Conservation (phyloP, 2,329 filamentous ascomycete genomes). For the Apiospora saccharicola region DNA sequence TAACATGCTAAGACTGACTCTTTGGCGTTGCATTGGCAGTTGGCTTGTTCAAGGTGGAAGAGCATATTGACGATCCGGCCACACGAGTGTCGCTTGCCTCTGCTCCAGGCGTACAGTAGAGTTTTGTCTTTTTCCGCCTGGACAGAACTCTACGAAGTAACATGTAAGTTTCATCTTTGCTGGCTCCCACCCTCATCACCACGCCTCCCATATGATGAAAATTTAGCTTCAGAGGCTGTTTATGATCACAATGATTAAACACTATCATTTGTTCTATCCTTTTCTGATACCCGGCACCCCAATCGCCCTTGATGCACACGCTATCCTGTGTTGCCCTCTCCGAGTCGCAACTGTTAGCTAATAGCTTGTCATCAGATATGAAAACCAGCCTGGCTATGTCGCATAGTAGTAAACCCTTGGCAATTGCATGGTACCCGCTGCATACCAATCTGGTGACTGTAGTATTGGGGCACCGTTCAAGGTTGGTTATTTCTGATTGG, state of each 20-base stretch:
- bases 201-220: conserved; percentile 8
- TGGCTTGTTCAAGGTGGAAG: background rate
- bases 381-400: no score
- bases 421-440: no score
- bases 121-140: background rate
- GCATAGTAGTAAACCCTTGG: no score
- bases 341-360: background rate
- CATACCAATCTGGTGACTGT: no score
- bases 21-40: background rate
- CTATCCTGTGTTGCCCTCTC: background rate
- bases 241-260: conserved; percentile 22
- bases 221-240: conserved; percentile 22
- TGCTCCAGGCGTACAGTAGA: background rate
- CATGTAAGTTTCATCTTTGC: background rate
- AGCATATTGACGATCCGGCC: background rate
- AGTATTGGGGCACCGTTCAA: background rate
- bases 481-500: no score
- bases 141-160: background rate
- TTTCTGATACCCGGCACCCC: conserved; percentile 12
- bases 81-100: background rate
- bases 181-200: background rate
- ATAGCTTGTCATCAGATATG: background rate
- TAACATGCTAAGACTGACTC: background rate
- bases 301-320: background rate
- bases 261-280: conserved; percentile 18